phyloP scores from a whole-genome alignment of 805 yeast genomes.

The Candida piceae region DNA sequence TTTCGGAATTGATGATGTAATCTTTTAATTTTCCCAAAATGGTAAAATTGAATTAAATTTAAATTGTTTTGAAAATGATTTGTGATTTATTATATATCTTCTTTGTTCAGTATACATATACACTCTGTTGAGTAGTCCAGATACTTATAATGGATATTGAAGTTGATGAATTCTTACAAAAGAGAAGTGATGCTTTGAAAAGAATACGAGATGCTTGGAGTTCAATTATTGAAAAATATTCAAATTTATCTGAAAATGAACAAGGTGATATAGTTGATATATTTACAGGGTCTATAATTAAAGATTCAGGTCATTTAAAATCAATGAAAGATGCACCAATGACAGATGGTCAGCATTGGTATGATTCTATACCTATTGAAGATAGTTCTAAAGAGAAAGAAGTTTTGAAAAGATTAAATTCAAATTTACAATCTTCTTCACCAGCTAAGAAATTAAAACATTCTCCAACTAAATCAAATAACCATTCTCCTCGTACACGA shows the following conservation, averaged over 20 bases:
- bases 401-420: neutral
- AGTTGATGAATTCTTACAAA: conserved; percentile 1
- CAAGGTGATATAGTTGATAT: conserved; percentile 67
- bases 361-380: conserved; percentile 30
- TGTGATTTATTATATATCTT: too few relatives aligned
- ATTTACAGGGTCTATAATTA: conserved; percentile 54
- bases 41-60: too few relatives aligned
- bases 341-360: conserved; percentile 34
- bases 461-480: too few relatives aligned
- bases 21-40: too few relatives aligned
- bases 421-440: too few relatives aligned
- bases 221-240: conserved; percentile 47
- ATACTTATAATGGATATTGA: too few relatives aligned
- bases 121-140: too few relatives aligned
- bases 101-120: too few relatives aligned
- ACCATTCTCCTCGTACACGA: conserved; percentile 2
- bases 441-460: too few relatives aligned
- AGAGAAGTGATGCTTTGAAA: conserved; percentile 14
- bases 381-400: neutral
- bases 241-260: conserved; percentile 38
- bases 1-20: too few relatives aligned
- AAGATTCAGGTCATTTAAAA: conserved; percentile 65
- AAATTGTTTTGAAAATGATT: too few relatives aligned
- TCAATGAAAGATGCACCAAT: conserved; percentile 31
- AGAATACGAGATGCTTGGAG: conserved; percentile 38